phyloP scores from a whole-genome alignment of 805 yeast species.

The Metschnikowia similis region DNA sequence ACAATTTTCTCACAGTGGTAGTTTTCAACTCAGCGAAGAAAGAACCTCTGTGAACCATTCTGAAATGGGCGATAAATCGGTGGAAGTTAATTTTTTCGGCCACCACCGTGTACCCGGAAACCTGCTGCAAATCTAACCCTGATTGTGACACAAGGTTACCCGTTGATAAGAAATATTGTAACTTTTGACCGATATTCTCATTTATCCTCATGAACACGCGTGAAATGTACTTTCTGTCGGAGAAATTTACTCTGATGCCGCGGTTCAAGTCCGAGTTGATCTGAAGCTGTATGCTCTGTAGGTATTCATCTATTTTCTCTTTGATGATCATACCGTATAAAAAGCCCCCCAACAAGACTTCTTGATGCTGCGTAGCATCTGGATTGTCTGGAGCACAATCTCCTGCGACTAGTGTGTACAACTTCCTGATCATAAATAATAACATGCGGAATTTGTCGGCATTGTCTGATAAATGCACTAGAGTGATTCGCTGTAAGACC shows the following conservation, averaged over 20 bases:
- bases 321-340: constrained; percentile 94
- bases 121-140: constrained; percentile 96
- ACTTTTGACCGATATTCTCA: constrained; percentile 91
- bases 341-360: constrained; percentile 91
- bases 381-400: constrained; percentile 97
- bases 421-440: constrained; percentile 90
- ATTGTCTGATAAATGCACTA: constrained; percentile 76
- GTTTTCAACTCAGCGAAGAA: constrained; percentile 98
- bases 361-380: constrained; percentile 99
- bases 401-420: constrained; percentile 92
- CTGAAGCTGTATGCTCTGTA: constrained; percentile 67
- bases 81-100: constrained; percentile 98
- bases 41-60: constrained; percentile 99
- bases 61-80: constrained; percentile 95
- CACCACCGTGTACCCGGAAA: constrained; percentile 95
- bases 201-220: constrained; percentile 75
- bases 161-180: constrained; percentile 91
- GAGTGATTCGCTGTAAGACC: constrained; percentile 75
- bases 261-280: constrained; percentile 77
- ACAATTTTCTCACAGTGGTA: constrained; percentile 90
- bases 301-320: constrained; percentile 92
- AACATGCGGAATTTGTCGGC: constrained; percentile 83
- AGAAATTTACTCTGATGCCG: constrained; percentile 76
- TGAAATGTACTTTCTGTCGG: constrained; percentile 76
- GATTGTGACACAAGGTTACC: constrained; percentile 97